These are phyloP conservation scores for Elaeis oleifera DNA, from an alignment of 202 grass and related monocot species.

Conservation along the genomic window DNA sequence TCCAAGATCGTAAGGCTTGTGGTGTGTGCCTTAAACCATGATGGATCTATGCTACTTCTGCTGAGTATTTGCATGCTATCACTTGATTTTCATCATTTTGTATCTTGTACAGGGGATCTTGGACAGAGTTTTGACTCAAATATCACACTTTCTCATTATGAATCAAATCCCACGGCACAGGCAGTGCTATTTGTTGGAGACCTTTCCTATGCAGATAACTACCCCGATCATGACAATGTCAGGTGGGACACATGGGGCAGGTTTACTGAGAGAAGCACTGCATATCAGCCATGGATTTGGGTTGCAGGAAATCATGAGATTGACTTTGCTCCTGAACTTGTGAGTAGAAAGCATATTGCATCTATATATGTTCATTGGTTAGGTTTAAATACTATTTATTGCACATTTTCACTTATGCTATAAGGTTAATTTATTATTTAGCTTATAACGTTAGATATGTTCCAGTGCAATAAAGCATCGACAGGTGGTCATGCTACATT, in stretches of 20 bases:
- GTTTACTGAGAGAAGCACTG: conserved; percentile 73
- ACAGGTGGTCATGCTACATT: too few relatives aligned
- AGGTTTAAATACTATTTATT: too few relatives aligned
- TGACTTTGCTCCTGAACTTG: conserved; percentile 77
- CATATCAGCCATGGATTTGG: conserved; percentile 97
- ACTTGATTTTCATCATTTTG: neutral
- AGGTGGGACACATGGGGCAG: conserved; percentile 95
- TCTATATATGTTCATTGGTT: neutral
- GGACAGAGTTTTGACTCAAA: conserved; percentile 76
- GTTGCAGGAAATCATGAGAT: conserved; percentile 87
- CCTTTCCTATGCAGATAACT: conserved; percentile 74
- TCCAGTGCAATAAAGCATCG: too few relatives aligned
- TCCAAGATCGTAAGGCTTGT: too few relatives aligned
- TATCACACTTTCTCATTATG: conserved; percentile 66
- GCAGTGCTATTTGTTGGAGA: conserved; percentile 70
- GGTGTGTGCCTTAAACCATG: too few relatives aligned
- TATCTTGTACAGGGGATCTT: conserved; percentile 55
- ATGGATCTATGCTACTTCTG: neutral
- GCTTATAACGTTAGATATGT: too few relatives aligned
- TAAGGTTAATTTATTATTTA: too few relatives aligned
- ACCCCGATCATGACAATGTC: conserved; percentile 70
- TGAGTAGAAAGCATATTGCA: conserved; percentile 23
- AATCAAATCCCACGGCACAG: conserved; percentile 46
- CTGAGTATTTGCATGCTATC: neutral
- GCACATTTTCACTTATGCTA: too few relatives aligned